A percentile compares a stretch with the other conserved stretches of the same genome.
These are phyloP conservation scores for Russula olivacea DNA, from an alignment of 768 basidiomycete genomes.

Conservation along the genomic window DNA sequence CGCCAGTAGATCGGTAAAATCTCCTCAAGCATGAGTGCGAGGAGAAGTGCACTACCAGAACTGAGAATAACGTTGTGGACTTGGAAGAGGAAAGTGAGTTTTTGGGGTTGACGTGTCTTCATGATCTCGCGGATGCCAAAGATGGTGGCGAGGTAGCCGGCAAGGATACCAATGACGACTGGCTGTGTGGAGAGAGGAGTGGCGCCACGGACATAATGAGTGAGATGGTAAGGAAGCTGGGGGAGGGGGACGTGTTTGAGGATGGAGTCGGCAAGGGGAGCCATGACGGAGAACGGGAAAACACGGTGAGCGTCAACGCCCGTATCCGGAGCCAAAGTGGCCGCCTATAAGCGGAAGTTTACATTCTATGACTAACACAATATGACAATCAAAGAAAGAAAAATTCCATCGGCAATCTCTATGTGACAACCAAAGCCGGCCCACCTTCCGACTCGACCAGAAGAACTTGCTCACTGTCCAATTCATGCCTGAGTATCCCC, in stretches of 20 bases:
- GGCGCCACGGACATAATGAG: slow-evolving; percentile 61
- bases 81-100: slow-evolving; percentile 81
- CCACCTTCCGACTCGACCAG: slow-evolving; percentile 48
- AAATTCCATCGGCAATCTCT: background rate
- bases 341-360: slow-evolving; percentile 2
- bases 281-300: slow-evolving; percentile 41
- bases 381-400: background rate
- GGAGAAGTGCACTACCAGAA: slow-evolving; percentile 73
- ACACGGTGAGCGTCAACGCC: slow-evolving; percentile 1
- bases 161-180: slow-evolving; percentile 63
- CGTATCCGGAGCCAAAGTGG: background rate
- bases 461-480: slow-evolving; percentile 42
- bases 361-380: background rate
- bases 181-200: slow-evolving; percentile 77
- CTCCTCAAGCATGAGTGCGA: slow-evolving; percentile 89
- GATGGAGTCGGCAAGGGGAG: slow-evolving; percentile 68
- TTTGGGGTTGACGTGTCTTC: slow-evolving; percentile 66
- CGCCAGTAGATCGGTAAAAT: slow-evolving; percentile 73
- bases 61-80: slow-evolving; percentile 87
- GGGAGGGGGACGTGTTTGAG: slow-evolving; percentile 48
- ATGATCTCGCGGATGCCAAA: slow-evolving; percentile 82
- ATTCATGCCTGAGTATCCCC: background rate
- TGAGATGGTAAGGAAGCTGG: slow-evolving; percentile 51
- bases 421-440: slow-evolving; percentile 53
- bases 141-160: slow-evolving; percentile 79